A percentile compares a stretch with the other conserved stretches of the same genome.
Evolutionary conservation across 805 yeast species (phyloP).

Genomic region (Debaryomyces maramus): DNA sequence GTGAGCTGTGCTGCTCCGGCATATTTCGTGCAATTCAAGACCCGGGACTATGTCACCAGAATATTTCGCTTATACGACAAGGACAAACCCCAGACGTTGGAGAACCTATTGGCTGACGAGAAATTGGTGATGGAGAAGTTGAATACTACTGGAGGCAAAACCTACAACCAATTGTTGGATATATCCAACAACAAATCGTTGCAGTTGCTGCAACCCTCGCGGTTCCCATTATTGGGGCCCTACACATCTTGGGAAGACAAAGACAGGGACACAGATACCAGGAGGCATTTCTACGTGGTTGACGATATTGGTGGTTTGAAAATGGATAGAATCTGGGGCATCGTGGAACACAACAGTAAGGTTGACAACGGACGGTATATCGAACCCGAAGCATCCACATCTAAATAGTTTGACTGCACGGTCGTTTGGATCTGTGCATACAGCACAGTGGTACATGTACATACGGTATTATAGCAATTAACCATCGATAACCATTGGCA

Average conservation of each 20-base stretch:
- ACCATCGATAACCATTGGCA: too few relatives aligned
- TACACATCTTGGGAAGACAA: constrained; percentile 40
- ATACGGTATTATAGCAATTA: too few relatives aligned
- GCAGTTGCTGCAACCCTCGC: constrained; percentile 30
- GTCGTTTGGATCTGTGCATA: too few relatives aligned
- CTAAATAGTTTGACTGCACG: not conserved
- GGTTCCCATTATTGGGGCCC: constrained; percentile 18
- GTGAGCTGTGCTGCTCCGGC: constrained; percentile 59
- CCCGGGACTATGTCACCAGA: constrained; percentile 67
- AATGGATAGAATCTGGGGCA: constrained; percentile 85
- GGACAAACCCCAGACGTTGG: constrained; percentile 62
- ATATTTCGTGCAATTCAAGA: constrained; percentile 47
- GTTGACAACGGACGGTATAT: constrained; percentile 64
- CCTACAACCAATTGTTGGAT: constrained; percentile 60
- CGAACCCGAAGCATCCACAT: constrained; percentile 9
- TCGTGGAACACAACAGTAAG: constrained; percentile 67
- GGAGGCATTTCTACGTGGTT: constrained; percentile 53
- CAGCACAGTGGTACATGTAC: too few relatives aligned
- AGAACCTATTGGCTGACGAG: constrained; percentile 61
- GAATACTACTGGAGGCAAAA: constrained; percentile 62
- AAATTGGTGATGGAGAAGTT: constrained; percentile 66
- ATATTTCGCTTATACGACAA: constrained; percentile 69
- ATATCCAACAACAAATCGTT: constrained; percentile 40
- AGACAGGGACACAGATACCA: constrained; percentile 33
- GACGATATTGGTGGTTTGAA: constrained; percentile 79